Conservation (phyloP, 768 basidiomycete genomes). For the Pleurotus giganteus region DNA sequence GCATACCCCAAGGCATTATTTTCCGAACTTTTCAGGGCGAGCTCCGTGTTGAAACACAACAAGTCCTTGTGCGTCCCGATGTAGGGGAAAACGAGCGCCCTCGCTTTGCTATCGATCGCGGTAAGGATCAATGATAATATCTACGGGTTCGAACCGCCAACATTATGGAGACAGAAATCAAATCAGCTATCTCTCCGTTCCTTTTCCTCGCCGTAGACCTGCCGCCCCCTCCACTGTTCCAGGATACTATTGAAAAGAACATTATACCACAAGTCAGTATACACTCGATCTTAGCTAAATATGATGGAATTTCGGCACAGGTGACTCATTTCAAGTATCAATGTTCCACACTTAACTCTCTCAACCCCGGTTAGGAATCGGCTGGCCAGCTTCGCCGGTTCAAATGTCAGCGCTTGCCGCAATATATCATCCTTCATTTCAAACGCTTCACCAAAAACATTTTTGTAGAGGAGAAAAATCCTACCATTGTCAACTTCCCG, state of each 20-base stretch:
- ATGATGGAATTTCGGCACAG: slow-evolving; percentile 89
- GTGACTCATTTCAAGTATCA: slow-evolving; percentile 38
- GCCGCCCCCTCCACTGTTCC: slow-evolving; percentile 96
- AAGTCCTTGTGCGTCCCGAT: slow-evolving; percentile 83
- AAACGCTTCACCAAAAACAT: slow-evolving; percentile 96
- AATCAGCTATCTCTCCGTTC: slow-evolving; percentile 83
- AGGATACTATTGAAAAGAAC: slow-evolving; percentile 94
- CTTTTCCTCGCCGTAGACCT: slow-evolving; percentile 94
- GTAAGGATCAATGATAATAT: slow-evolving; percentile 38
- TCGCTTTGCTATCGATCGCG: slow-evolving; percentile 91
- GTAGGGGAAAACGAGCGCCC: slow-evolving; percentile 77
- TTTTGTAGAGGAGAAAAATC: slow-evolving; percentile 98
- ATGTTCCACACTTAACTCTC: background rate
- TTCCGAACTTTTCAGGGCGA: slow-evolving; percentile 95
- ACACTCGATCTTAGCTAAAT: slow-evolving; percentile 87
- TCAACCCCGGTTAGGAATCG: slow-evolving; percentile 60
- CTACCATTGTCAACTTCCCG: slow-evolving; percentile 97
- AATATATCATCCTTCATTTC: slow-evolving; percentile 91
- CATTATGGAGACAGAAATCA: slow-evolving; percentile 64
- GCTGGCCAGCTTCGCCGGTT: slow-evolving; percentile 82
- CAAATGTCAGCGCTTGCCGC: slow-evolving; percentile 87
- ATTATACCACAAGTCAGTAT: slow-evolving; percentile 98
- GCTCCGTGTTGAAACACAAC: slow-evolving; percentile 89
- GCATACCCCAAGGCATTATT: slow-evolving; percentile 66
- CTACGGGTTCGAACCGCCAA: slow-evolving; percentile 1